Evolutionary conservation across 148 eudicot genomes (phyloP), one percentile per base, ranked within the genome.

Genomic region (Linanthus parryae): DNA sequence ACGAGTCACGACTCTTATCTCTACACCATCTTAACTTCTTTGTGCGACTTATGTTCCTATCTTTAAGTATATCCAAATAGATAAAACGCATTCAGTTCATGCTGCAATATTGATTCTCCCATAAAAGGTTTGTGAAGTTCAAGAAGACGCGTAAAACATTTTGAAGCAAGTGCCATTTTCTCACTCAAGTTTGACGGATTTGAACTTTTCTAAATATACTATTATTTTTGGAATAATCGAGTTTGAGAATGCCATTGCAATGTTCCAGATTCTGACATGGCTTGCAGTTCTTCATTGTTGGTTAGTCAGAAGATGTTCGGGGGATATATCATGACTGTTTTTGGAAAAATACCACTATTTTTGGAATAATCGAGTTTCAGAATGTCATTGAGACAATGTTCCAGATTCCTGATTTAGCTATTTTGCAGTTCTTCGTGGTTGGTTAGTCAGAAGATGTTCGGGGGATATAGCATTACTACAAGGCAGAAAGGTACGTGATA

Each of bases 291-390:
- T 6, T 18, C 36, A 15, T 44, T 20, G 9, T 40, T 92, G 94
- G 85, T 70, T 87, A 48, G 94, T 87, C 47, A 71, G 98, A 66
- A 84, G 81, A 68, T 92, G 96, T 75, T 83, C 95, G 25, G 94
- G 94, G 53, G 88, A 86, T 45, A 70, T 82, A 60, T 94, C 78
- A 48, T 52, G 84, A 59, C 72, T 87, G n/a, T n/a, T n/a, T n/a
- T n/a, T n/a, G n/a, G n/a, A n/a, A n/a, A n/a, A n/a, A n/a, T n/a
- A n/a, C n/a, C n/a, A n/a, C n/a, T n/a, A n/a, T 41, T 20, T 40
- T 4, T 55, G 48, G 37, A 48, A 42, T 18, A 3, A 13, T 42
- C 53, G 30, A 8, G 27, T 42, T 30, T 13, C 17, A 4, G 15
- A 31, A n/a, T 4, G 26, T 20, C 2, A 26, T 48, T n/a, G 4